Percentiles rank a stretch among this genome's conserved stretches.
Conservation (phyloP, 2,329 filamentous ascomycete species). For the Trichophyton rubrum region DNA sequence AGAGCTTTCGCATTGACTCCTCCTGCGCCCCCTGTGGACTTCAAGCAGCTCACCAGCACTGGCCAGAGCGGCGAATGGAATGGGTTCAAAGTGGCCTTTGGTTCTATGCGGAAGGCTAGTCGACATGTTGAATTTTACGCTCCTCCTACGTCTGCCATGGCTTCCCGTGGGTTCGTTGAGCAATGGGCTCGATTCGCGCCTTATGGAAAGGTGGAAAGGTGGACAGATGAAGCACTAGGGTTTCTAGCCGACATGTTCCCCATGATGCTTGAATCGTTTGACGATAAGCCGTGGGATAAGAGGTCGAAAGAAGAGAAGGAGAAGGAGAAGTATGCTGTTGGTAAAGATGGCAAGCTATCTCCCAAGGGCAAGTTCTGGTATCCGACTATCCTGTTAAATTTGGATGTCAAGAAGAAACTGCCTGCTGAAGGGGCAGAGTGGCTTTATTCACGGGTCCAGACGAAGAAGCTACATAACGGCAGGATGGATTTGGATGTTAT, state of each 20-base stretch:
- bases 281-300: conserved; percentile 16
- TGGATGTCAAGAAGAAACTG: conserved; percentile 64
- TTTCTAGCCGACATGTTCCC: conserved; percentile 59
- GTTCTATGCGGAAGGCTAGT: conserved; percentile 37
- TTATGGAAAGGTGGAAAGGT: conserved; percentile 32
- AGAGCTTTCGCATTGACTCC: conserved; percentile 41
- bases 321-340: conserved; percentile 1
- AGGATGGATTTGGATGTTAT: conserved; percentile 62
- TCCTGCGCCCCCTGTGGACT: conserved; percentile 3
- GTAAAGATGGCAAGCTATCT: conserved; percentile 19
- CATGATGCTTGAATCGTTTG: conserved; percentile 46
- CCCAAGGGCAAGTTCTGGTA: conserved; percentile 49
- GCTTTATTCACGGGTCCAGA: conserved; percentile 52
- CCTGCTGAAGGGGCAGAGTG: conserved; percentile 58
- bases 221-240: conserved; percentile 52
- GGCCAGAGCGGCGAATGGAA: conserved; percentile 35
- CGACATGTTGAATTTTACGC: conserved; percentile 42
- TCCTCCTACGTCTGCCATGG: conserved; percentile 26
- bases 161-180: conserved; percentile 36
- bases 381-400: conserved; percentile 59
- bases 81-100: conserved; percentile 20
- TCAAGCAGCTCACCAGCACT: conserved; percentile 34
- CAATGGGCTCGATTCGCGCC: conserved; percentile 55
- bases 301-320: conserved; percentile 17
- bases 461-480: conserved; percentile 58